Evolutionary conservation across 345 rosid genomes (phyloP).

Genomic region (Acer campestre): DNA sequence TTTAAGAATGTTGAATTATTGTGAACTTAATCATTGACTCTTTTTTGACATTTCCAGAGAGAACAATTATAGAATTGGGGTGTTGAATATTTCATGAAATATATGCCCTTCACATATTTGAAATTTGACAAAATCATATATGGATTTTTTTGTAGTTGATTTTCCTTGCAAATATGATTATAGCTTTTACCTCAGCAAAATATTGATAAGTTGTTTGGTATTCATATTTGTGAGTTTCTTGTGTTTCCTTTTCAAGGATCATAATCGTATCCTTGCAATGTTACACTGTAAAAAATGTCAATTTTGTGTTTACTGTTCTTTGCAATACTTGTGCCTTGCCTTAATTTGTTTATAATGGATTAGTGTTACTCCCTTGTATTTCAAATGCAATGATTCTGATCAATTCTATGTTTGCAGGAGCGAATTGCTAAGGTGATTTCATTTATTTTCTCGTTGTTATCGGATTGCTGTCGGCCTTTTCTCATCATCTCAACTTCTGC

Average conservation of each 20-base stretch:
- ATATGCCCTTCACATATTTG: neutral
- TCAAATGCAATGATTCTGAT: conserved; percentile 7
- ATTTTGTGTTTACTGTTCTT: neutral
- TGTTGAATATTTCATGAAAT: neutral
- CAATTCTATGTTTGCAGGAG: conserved; percentile 43
- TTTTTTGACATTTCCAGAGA: neutral
- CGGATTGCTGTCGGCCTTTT: conserved; percentile 38
- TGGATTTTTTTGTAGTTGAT: neutral
- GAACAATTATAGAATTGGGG: neutral
- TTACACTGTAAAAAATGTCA: neutral
- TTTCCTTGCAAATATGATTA: neutral
- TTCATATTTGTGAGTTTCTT: neutral
- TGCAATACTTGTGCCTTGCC: neutral
- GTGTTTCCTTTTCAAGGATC: neutral
- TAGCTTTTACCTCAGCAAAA: neutral
- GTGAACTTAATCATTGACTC: neutral
- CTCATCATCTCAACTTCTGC: conserved; percentile 47
- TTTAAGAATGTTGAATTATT: neutral
- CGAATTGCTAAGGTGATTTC: conserved; percentile 41
- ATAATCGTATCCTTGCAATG: neutral
- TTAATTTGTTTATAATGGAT: neutral
- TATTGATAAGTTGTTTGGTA: conserved; percentile 2
- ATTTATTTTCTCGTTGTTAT: conserved; percentile 36
- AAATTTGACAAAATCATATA: neutral
- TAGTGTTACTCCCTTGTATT: neutral